phyloP scores from a whole-genome alignment of 306 rosid genomes.

The Dalbergia oliveri region DNA sequence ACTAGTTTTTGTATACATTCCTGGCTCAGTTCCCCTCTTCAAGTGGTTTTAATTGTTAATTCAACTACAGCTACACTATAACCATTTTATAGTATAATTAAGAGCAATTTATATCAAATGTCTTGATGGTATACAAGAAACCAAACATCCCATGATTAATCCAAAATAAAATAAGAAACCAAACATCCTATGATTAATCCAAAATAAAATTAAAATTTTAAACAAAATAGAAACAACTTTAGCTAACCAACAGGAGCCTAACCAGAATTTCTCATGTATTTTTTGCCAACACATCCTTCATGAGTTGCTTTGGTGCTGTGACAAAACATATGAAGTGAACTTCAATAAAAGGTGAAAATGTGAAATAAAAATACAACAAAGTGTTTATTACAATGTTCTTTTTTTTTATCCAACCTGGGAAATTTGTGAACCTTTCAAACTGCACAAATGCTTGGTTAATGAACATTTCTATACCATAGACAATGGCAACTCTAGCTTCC shows the following conservation, averaged over 20 bases:
- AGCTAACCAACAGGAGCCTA: slow-evolving; percentile 8
- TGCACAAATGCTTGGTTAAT: slow-evolving; percentile 75
- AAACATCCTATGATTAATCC: no score
- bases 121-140: no score
- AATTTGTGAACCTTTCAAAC: slow-evolving; percentile 65
- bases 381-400: background rate
- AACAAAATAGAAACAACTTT: background rate
- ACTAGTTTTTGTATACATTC: no score
- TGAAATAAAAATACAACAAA: background rate
- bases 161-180: no score
- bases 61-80: no score
- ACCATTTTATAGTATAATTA: no score
- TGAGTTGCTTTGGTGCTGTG: slow-evolving; percentile 73
- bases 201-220: no score
- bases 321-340: background rate
- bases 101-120: no score
- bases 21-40: no score
- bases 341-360: background rate
- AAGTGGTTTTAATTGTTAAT: no score
- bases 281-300: slow-evolving; percentile 59
- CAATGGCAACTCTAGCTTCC: slow-evolving; percentile 63
- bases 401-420: slow-evolving; percentile 57
- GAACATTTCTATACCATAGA: slow-evolving; percentile 76
- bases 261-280: slow-evolving; percentile 28
- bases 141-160: no score